Conservation (phyloP, 2,329 filamentous ascomycete species). For the Sclerotinia sclerotiorum region DNA sequence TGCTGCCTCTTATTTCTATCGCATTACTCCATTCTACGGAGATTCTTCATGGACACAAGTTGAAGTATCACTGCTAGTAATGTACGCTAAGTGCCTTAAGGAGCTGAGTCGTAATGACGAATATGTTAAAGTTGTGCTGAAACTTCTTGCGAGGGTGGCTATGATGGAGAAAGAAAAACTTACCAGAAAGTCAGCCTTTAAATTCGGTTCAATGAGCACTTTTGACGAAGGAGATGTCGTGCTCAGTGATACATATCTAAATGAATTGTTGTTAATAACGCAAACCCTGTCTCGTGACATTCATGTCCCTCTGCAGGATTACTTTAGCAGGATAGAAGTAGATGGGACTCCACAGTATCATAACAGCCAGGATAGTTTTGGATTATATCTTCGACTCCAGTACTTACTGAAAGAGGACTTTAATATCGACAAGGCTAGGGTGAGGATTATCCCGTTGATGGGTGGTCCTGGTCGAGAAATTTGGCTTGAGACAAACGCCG, state of each 20-base stretch:
- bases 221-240: constrained; percentile 29
- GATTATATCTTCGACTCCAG: constrained; percentile 63
- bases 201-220: constrained; percentile 22
- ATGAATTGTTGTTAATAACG: constrained; percentile 37
- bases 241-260: constrained; percentile 37
- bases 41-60: constrained; percentile 75
- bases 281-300: constrained; percentile 57
- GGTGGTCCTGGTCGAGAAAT: constrained; percentile 64
- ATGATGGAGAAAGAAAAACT: constrained; percentile 53
- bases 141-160: constrained; percentile 68
- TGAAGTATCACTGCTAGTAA: constrained; percentile 79
- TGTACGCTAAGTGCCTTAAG: constrained; percentile 82
- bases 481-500: constrained; percentile 52
- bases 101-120: constrained; percentile 74
- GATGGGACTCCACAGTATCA: constrained; percentile 69
- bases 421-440: constrained; percentile 60
- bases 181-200: constrained; percentile 40
- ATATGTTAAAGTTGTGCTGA: constrained; percentile 73
- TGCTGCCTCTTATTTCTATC: constrained; percentile 75
- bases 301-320: constrained; percentile 66
- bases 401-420: constrained; percentile 73
- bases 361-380: constrained; percentile 71
- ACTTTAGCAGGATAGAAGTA: constrained; percentile 70
- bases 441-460: constrained; percentile 60
- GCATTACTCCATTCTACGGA: constrained; percentile 76